Evolutionary conservation across 306 rosid genomes (phyloP), one percentile per base, ranked within the genome.

Genomic region (Vachellia collinsii): DNA sequence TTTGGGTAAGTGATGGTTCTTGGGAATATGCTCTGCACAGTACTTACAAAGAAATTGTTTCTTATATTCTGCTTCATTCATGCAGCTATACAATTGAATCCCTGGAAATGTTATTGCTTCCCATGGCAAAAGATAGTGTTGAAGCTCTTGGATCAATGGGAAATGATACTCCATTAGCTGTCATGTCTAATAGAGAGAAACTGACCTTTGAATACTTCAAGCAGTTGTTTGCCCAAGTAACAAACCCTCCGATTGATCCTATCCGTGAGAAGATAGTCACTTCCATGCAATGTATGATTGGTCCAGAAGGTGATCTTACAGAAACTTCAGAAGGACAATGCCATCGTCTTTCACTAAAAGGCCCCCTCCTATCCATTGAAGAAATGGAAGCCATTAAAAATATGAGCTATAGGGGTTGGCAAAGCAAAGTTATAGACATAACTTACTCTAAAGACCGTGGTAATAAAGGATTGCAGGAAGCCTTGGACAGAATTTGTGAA

Each of bases 81-180:
- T 87, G 89, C 88, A 96, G 99, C 44, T 96, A 93, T 79, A 88
- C 98, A 48, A 77, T 88, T 79, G 99, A 96, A 88, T 87, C 93
- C 79, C 81, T 96, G 86, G 99, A 96, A 79, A 96, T 93, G 97
- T 87, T 96, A 83, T 84, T 96, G 85, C 97, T 96, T 89, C 98
- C 98, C n/a, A 96, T 96, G 99, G 99, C 97, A 77, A 96, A 89
- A 81, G 99, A 96, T 85, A 97, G 97, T 16, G 88, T 72, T 34
- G 98, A 96, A 88, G 97, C 99, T 56, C 99, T 93, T 86, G 99
- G 99, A 69, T 96, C 99, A 63, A 96, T 96, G 99, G 98, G 99
- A 81, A 96, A 93, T 50, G 99, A 96, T 74, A 89, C 98, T 56
- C 99, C 98, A 6, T 77, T 96, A 80, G 98, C 97, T 84, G 97